phyloP scores from a whole-genome alignment of 441 rosid genomes.

The Biscutella laevigata region DNA sequence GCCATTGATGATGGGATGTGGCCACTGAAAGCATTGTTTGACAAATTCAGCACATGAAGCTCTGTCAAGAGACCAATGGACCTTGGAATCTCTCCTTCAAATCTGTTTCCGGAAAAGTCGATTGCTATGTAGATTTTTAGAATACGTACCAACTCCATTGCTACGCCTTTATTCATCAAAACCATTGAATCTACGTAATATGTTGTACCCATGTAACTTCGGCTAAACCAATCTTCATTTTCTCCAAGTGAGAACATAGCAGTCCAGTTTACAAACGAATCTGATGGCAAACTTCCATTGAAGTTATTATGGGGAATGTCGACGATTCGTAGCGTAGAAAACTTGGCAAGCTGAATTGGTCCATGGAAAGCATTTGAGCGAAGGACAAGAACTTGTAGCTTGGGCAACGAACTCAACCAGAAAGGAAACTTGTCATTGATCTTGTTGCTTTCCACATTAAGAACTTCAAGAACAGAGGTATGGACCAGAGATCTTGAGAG shows the following conservation, averaged over 20 bases:
- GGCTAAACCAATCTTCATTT: not conserved
- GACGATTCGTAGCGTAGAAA: conserved; percentile 44
- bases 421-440: not conserved
- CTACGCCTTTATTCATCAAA: conserved; percentile 15
- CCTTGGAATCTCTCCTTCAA: too few species aligned
- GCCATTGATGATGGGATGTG: not conserved
- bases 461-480: not conserved
- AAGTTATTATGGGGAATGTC: conserved; percentile 27
- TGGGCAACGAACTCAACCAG: not conserved
- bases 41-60: conserved; percentile 12
- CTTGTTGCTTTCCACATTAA: not conserved
- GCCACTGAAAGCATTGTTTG: conserved; percentile 7
- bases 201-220: conserved; percentile 10
- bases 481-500: conserved; percentile 32
- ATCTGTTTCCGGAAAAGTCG: too few species aligned
- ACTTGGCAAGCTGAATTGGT: not conserved
- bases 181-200: not conserved
- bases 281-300: not conserved
- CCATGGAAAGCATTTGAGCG: not conserved
- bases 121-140: not conserved
- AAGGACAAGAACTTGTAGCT: conserved; percentile 8
- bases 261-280: conserved; percentile 21
- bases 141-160: not conserved
- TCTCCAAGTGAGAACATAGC: conserved; percentile 24
- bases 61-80: conserved; percentile 8